Evolutionary conservation across 2,329 filamentous ascomycete species (phyloP), one percentile per base, ranked within the genome.

Genomic region (Ophiostoma himal-ulmi): DNA sequence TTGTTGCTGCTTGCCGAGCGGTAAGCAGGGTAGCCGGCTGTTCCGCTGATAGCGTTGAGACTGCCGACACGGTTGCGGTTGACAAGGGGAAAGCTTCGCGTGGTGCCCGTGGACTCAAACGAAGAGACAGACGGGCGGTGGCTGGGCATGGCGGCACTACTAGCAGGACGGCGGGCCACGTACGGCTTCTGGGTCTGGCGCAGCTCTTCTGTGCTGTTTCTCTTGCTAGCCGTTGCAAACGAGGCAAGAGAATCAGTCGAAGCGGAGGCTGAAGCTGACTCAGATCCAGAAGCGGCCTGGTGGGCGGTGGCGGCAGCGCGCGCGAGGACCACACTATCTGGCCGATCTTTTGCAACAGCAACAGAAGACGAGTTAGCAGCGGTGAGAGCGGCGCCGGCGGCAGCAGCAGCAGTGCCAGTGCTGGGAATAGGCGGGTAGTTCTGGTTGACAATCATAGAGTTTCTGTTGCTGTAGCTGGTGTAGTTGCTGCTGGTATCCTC

Each of bases 61-160:
- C 70, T 72, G 67, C 62, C 60, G 20, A 71, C 39, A 13, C 73
- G 72, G 62, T 70, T 74, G 64, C 73, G 71, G 52, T 74, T 76
- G 10, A 89, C 82, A 5, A 89, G 80, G 0, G 87, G 87, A 73
- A 89, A 89, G 76, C 86, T 89, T 74, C 88, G 81, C 68, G 83
- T 85, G 1, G 87, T 89, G 20, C 85, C 85, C 0, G 81, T 82
- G 0, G 86, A 89, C 65, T 85, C 84, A 71, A 87, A 81, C 0
- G 86, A 87, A 4, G 86, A 85, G 30, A 84, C 77, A 0, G 86
- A 88, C 6, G 86, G 85, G 1, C 85, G 84, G 74, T 88, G 85
- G 69, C 80, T 68, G 5, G 70, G 77, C 30, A 78, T 77, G 1
- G 77, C 76, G 1, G 80, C 78, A 20, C 78, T 79, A 60, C 79